These are phyloP conservation scores for Salvia splendens DNA, from an alignment of 257 asterid species.

Conservation along the genomic window DNA sequence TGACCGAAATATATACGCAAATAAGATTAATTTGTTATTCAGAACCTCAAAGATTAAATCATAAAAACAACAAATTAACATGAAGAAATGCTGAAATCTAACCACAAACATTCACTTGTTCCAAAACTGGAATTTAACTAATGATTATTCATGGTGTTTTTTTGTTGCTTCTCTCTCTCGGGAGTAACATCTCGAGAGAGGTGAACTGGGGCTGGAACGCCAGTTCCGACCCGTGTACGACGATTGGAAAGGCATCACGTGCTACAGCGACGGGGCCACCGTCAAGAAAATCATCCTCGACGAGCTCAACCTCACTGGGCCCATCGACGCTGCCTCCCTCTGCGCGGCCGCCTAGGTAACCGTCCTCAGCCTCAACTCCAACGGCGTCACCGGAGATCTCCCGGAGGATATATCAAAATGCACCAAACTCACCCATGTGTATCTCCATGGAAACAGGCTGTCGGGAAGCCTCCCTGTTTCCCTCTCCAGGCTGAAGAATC, in stretches of 20 bases:
- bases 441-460: constrained; percentile 47
- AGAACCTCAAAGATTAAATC: no score
- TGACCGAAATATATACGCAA: no score
- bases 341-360: constrained; percentile 44
- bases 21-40: no score
- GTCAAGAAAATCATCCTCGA: constrained; percentile 58
- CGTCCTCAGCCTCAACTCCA: constrained; percentile 61
- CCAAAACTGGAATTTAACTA: no score
- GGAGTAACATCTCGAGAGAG: constrained; percentile 25
- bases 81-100: no score
- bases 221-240: constrained; percentile 65
- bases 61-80: no score
- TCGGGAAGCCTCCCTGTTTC: constrained; percentile 55
- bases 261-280: constrained; percentile 34
- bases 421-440: constrained; percentile 53
- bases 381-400: constrained; percentile 45
- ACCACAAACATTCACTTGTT: no score
- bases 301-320: constrained; percentile 48
- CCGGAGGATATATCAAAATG: constrained; percentile 61
- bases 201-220: constrained; percentile 63
- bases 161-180: constrained; percentile 33
- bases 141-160: no score
- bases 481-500: constrained; percentile 45
- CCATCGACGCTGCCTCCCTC: constrained; percentile 49
- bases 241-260: constrained; percentile 61